Conservation (phyloP, 345 rosid genomes). For the Eucalyptus guilfoylei region DNA sequence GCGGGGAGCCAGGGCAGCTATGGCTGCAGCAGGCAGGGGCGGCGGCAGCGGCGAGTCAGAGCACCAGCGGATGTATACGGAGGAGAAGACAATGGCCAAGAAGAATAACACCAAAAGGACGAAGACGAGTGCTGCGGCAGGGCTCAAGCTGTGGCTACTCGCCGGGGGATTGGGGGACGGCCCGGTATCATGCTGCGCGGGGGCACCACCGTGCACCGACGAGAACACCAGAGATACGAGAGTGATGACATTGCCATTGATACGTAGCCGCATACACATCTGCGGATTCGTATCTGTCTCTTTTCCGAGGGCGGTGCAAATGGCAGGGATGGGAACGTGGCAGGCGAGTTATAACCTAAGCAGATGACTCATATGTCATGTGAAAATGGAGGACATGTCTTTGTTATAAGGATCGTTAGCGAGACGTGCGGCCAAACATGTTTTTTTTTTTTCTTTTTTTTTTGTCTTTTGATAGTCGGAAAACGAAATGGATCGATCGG, state of each 20-base stretch:
- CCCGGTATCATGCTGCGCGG: background rate
- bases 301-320: background rate
- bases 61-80: background rate
- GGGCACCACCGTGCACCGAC: background rate
- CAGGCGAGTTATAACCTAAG: background rate
- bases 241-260: background rate
- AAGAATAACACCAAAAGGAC: background rate
- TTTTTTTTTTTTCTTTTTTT: background rate
- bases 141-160: background rate
- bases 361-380: background rate
- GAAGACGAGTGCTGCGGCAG: background rate
- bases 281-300: background rate
- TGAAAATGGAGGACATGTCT: background rate
- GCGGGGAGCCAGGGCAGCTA: background rate
- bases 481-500: background rate
- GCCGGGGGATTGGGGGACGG: background rate
- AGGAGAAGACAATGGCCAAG: background rate
- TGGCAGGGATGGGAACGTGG: background rate
- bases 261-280: background rate
- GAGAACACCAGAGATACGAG: background rate
- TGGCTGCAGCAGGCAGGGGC: background rate
- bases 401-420: background rate
- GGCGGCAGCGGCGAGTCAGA: background rate
- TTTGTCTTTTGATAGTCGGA: background rate
- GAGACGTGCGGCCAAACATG: background rate